Conservation (phyloP, 345 rosid species). For the Mangifera indica region DNA sequence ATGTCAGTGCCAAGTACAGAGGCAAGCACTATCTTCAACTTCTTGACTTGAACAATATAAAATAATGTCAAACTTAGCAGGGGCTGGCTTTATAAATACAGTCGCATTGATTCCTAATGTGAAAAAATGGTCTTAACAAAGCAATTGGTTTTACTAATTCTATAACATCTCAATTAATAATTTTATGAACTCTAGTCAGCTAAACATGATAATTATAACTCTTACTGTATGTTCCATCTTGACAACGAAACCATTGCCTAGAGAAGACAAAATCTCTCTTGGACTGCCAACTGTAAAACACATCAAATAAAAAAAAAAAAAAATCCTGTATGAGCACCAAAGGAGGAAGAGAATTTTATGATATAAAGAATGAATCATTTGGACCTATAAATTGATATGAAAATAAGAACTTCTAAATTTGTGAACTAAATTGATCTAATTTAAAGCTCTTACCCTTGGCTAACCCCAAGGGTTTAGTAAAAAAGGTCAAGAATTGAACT, state of each 20-base stretch:
- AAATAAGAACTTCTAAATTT: too few species aligned
- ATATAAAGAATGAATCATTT: background rate
- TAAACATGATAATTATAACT: constrained; percentile 13
- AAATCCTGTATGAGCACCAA: constrained; percentile 9
- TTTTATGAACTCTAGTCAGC: constrained; percentile 4
- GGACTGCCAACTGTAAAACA: constrained; percentile 78
- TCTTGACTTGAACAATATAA: background rate
- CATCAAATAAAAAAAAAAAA: constrained; percentile 22
- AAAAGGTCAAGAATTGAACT: too few species aligned
- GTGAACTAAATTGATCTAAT: too few species aligned
- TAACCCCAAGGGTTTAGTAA: too few species aligned
- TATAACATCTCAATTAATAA: background rate
- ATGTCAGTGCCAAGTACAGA: constrained; percentile 21
- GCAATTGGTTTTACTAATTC: background rate
- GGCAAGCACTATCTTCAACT: constrained; percentile 17
- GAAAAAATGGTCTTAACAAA: too few species aligned
- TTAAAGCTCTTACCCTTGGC: background rate
- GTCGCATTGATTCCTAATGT: too few species aligned
- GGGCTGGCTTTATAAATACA: background rate
- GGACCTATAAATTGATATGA: background rate
- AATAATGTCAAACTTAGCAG: too few species aligned
- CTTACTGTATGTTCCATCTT: constrained; percentile 98
- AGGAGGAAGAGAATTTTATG: constrained; percentile 5
- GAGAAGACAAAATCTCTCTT: constrained; percentile 93
- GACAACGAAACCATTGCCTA: constrained; percentile 94